Evolutionary conservation across 1,284 basidiomycete species (phyloP).

Genomic region (Porodaedalea pini): DNA sequence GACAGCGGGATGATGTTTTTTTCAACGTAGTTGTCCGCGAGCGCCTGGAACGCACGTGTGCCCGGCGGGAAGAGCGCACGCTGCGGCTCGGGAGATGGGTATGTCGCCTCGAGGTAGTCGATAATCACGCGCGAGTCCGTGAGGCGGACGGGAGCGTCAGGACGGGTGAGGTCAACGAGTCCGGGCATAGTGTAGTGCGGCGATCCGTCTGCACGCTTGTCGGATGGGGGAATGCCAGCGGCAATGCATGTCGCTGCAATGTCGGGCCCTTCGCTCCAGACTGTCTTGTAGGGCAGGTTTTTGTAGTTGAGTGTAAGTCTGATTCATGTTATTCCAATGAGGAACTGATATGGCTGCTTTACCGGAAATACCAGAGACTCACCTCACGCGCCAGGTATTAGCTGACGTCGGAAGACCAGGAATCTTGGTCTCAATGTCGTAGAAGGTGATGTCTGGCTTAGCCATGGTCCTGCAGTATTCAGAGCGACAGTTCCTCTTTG

Average conservation of each 20-base stretch:
- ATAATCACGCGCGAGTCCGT: conserved; percentile 6
- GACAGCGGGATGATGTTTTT: not conserved
- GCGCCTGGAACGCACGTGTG: not conserved
- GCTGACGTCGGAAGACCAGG: not conserved
- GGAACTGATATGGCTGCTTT: not conserved
- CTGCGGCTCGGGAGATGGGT: conserved; percentile 5
- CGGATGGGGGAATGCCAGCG: conserved; percentile 32
- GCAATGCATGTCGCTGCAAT: conserved; percentile 33
- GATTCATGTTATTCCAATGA: not conserved
- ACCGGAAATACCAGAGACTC: not conserved
- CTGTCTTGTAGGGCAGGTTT: conserved; percentile 37
- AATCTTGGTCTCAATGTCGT: not conserved
- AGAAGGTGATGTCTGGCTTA: conserved; percentile 5
- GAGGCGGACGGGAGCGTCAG: conserved; percentile 6
- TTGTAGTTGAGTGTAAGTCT: conserved; percentile 41
- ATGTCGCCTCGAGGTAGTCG: conserved; percentile 9
- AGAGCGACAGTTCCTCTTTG: not conserved
- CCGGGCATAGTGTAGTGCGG: conserved; percentile 38
- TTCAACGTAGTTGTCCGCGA: not conserved
- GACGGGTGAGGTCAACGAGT: conserved; percentile 24
- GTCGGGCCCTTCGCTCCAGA: conserved; percentile 40
- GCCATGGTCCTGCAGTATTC: too few species aligned
- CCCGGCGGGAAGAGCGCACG: conserved; percentile 2
- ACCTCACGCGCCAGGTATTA: conserved; percentile 12
- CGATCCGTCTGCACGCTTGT: conserved; percentile 28